A percentile compares a stretch with the other conserved stretches of the same genome.
These are phyloP conservation scores for Chlorella sp. DNA, from an alignment of 139 green algal species.

Conservation along the genomic window DNA sequence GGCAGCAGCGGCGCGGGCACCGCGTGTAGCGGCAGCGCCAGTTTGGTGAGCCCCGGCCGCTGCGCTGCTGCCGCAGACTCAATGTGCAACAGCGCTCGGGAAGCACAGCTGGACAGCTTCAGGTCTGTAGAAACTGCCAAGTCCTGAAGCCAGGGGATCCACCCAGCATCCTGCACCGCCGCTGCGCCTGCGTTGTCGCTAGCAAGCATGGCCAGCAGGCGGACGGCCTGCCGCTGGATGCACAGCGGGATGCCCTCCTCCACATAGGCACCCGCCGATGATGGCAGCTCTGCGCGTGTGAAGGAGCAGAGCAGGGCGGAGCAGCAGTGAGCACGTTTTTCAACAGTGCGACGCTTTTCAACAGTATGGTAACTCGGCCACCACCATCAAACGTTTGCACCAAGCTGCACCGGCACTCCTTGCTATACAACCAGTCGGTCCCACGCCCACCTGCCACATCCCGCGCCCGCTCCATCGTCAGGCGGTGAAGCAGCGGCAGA, in stretches of 20 bases:
- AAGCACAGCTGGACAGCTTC: conserved; percentile 71
- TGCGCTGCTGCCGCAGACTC: conserved; percentile 46
- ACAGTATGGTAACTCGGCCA: too few relatives aligned
- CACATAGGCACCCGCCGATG: not conserved
- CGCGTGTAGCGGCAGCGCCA: not conserved
- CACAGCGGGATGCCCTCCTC: conserved; percentile 16
- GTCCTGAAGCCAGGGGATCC: conserved; percentile 64
- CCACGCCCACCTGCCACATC: conserved; percentile 1
- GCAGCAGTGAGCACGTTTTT: too few relatives aligned
- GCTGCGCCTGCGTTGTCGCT: conserved; percentile 40
- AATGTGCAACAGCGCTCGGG: conserved; percentile 72
- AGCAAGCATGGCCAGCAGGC: conserved; percentile 74
- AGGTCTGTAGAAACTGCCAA: conserved; percentile 62
- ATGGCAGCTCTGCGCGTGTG: not conserved
- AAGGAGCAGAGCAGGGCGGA: not conserved
- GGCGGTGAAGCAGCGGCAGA: conserved; percentile 70
- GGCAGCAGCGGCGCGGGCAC: conserved; percentile 13
- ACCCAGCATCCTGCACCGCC: conserved; percentile 40
- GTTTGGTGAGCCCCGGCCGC: not conserved
- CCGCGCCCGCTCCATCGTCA: conserved; percentile 47
- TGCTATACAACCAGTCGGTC: too few relatives aligned
- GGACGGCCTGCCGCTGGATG: conserved; percentile 19
- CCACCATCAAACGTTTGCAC: too few relatives aligned
- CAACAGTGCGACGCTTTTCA: too few relatives aligned
- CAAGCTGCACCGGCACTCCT: too few relatives aligned